Evolutionary conservation across 768 basidiomycete genomes (phyloP).

Genomic region (Suillus plorans): DNA sequence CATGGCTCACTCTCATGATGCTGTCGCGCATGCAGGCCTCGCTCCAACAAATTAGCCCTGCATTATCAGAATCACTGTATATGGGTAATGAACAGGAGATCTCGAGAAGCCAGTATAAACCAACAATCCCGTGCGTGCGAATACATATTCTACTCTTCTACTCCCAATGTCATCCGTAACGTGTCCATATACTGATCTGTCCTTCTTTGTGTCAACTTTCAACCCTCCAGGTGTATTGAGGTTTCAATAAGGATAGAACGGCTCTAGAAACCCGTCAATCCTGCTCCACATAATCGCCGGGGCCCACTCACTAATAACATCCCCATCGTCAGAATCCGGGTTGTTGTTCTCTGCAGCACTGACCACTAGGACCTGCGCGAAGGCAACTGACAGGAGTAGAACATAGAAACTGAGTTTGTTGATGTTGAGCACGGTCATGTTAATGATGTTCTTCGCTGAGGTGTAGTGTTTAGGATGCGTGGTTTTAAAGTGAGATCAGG

Average conservation of each 20-base stretch:
- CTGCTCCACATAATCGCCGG: not conserved
- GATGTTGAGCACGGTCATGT: not conserved
- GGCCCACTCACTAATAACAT: not conserved
- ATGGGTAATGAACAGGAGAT: not conserved
- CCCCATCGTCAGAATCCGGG: too few species aligned
- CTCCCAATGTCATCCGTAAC: not conserved
- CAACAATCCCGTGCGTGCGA: not conserved
- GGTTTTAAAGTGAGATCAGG: not conserved
- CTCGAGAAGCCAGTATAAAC: not conserved
- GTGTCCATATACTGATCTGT: not conserved
- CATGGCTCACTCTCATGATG: too few species aligned
- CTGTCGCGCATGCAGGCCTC: not conserved
- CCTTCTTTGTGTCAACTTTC: not conserved
- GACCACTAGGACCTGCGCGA: not conserved
- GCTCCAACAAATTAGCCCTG: not conserved
- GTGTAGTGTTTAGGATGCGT: not conserved
- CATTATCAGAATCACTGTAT: not conserved
- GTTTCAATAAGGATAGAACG: not conserved
- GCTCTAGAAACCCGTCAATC: not conserved
- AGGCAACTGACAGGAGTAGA: not conserved
- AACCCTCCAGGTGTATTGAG: not conserved
- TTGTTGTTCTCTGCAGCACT: too few species aligned
- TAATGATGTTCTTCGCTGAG: not conserved
- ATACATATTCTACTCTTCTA: not conserved
- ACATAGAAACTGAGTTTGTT: not conserved